phyloP scores from a whole-genome alignment of 495 filamentous ascomycete species.

The Hyaloscypha bicolor region DNA sequence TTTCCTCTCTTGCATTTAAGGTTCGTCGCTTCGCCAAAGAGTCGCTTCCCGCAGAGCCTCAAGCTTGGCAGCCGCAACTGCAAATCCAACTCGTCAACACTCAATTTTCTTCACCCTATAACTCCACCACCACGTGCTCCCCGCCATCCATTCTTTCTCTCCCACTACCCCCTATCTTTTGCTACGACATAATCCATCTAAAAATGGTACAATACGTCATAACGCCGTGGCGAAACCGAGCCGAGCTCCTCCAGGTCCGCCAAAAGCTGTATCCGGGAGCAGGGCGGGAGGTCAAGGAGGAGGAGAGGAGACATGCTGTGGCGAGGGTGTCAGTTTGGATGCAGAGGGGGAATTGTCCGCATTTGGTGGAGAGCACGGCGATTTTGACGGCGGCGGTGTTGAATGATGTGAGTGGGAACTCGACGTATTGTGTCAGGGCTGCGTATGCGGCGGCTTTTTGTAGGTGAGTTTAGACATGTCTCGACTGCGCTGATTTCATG shows the following conservation, averaged over 20 bases:
- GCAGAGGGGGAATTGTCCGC: conserved; percentile 74
- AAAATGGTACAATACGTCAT: conserved; percentile 74
- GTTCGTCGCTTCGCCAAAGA: conserved; percentile 10
- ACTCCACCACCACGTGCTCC: background rate
- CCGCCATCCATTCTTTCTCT: background rate
- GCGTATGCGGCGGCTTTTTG: conserved; percentile 63
- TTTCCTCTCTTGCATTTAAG: conserved; percentile 11
- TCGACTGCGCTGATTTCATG: background rate
- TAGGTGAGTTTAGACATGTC: conserved; percentile 44
- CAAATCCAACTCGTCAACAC: background rate
- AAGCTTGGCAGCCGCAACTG: conserved; percentile 26
- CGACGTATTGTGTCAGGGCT: conserved; percentile 56
- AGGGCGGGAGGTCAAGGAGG: background rate
- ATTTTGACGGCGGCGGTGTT: conserved; percentile 74
- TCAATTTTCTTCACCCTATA: background rate
- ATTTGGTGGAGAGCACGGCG: conserved; percentile 81
- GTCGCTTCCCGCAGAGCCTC: conserved; percentile 23
- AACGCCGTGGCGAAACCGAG: conserved; percentile 74
- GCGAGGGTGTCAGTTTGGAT: conserved; percentile 56
- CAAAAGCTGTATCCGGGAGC: conserved; percentile 63
- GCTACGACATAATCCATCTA: background rate
- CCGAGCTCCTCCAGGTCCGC: conserved; percentile 68
- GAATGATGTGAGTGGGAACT: conserved; percentile 49
- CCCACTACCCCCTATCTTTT: background rate
- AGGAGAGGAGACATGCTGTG: conserved; percentile 39